Evolutionary conservation across 208 protist genomes (phyloP).

Genomic region (Angomonas deanei): DNA sequence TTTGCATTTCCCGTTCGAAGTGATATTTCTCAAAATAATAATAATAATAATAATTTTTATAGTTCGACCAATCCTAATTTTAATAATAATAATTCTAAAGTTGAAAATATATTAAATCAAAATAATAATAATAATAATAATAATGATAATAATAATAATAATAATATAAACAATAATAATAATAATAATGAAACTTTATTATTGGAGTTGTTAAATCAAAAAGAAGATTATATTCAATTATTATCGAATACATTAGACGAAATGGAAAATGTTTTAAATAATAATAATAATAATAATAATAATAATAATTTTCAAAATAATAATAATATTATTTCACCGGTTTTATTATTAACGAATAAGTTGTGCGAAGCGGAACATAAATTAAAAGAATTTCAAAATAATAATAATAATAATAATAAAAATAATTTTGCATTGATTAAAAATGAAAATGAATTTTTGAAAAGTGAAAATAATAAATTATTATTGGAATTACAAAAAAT

Average conservation of each 20-base stretch:
- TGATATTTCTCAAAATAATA: too few species aligned
- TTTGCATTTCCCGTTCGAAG: too few species aligned
- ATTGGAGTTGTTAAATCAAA: slow-evolving; percentile 3
- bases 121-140: background rate
- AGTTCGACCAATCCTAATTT: background rate
- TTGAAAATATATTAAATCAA: too few species aligned
- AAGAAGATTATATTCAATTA: background rate
- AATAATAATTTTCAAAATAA: background rate
- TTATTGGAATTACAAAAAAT: background rate
- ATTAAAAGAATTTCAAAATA: background rate
- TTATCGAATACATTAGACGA: background rate
- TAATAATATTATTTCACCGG: background rate
- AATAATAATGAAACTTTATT: background rate
- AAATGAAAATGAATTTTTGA: background rate
- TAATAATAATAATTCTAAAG: background rate
- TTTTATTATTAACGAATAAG: background rate
- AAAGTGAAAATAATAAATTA: background rate
- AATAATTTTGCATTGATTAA: background rate
- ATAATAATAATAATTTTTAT: background rate
- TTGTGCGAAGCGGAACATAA: background rate
- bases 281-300: slow-evolving; percentile 10
- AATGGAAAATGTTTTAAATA: background rate
- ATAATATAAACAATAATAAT: slow-evolving; percentile 3
- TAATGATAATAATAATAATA: background rate
- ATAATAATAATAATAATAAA: slow-evolving; percentile 8